Percentiles rank a stretch among this genome's conserved stretches.
phyloP scores from a whole-genome alignment of 176 grass and related monocot species.

The Carex scoparia region DNA sequence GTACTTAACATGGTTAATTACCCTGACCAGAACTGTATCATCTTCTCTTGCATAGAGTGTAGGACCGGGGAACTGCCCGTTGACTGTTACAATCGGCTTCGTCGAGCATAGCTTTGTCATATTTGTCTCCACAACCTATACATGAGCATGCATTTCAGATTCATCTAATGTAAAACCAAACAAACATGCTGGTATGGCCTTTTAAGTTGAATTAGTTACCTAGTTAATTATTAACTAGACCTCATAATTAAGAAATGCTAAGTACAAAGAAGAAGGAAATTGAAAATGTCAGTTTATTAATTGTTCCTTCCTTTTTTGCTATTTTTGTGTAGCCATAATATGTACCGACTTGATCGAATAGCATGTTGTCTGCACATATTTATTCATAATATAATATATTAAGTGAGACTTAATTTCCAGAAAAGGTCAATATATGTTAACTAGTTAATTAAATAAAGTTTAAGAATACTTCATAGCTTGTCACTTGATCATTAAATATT shows the following conservation, averaged over 20 bases:
- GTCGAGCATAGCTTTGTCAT: slow-evolving; percentile 49
- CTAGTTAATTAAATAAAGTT: background rate
- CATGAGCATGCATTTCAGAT: background rate
- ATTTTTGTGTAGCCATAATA: background rate
- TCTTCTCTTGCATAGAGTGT: slow-evolving; percentile 61
- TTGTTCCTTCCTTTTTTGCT: background rate
- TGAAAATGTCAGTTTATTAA: background rate
- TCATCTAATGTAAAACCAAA: background rate
- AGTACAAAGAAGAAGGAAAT: background rate
- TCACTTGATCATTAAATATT: background rate
- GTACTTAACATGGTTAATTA: slow-evolving; percentile 53
- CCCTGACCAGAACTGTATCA: slow-evolving; percentile 57
- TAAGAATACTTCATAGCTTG: background rate
- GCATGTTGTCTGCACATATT: background rate
- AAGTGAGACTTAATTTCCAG: background rate
- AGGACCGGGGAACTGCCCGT: slow-evolving; percentile 49
- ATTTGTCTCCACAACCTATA: slow-evolving; percentile 48
- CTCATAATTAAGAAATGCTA: background rate
- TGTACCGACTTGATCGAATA: background rate
- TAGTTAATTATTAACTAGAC: background rate
- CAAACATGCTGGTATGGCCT: background rate
- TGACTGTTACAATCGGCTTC: slow-evolving; percentile 62
- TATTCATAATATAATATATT: background rate
- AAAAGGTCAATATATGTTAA: background rate
- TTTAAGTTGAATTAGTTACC: background rate